Base-by-base conservation (phyloP, 2,329 filamentous ascomycete genomes). In the Neocatenulostroma microsporum region DNA sequence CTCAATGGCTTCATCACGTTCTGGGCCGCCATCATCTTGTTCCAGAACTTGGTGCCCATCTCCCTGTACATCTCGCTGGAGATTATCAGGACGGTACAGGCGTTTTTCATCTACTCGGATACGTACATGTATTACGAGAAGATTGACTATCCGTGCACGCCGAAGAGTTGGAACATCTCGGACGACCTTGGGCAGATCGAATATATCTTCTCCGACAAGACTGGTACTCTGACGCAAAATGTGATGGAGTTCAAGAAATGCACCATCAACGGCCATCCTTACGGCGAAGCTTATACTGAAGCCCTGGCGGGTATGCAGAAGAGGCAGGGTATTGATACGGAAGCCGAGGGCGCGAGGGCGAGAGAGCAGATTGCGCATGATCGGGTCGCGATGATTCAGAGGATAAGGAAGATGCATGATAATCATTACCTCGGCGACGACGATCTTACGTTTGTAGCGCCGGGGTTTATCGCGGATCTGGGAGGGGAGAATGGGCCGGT, bases 221-320 rank as follows among this genome's bases (percentile, higher is more conserved):
- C 85, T 0, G 85, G 85, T 40, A 94, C 85, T 2, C 66, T 94
- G 46, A 94, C 85, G 0, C 85, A 93, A 54, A 94, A 94, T 58
- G 83, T 93, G 36, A 94, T 94, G 91, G 93, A 98, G 61, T 98
- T 96, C 75, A 98, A 96, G 63, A 98, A 98, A 63, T 87, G 83
- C 37, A 94, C 88, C 0, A 81, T 98, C 62, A 96, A 96, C 54
- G 89, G 89, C n/a, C 76, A 91, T 42, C 80, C 88, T 0, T 98
- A 98, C 50, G 91, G 93, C 44, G 91, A 98, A 64, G 91, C 91
- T 1, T 98, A 95, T 55, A 98, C 93, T 0, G 91, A 98, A 62
- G 91, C 91, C 1, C 85, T 94, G 61, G 84, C 89, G 34, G 91
- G 91, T 39, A 91, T 98, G 84, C 87, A 94, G 58, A 87, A 89